phyloP scores from a whole-genome alignment of 2,329 filamentous ascomycete species.

The Aspergillus japonicus region DNA sequence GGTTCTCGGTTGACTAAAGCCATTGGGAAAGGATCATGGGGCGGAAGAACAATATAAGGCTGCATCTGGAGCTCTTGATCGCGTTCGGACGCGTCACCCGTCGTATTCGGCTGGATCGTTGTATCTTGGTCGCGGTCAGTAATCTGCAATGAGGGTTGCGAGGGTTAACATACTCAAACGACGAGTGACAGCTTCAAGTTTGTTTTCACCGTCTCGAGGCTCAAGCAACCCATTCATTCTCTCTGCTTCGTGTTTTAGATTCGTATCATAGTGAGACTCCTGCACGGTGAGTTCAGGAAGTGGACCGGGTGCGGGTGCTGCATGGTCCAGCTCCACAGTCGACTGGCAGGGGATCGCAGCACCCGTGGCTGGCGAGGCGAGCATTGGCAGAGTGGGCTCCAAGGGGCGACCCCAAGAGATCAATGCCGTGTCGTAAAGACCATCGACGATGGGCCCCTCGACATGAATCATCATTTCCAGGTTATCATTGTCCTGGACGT shows the following conservation, averaged over 20 bases:
- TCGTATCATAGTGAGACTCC: conserved; percentile 63
- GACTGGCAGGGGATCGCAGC: conserved; percentile 25
- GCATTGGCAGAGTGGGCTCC: conserved; percentile 58
- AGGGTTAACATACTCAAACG: conserved; percentile 54
- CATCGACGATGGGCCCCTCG: conserved; percentile 74
- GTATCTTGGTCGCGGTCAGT: conserved; percentile 43
- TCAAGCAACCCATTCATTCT: conserved; percentile 61
- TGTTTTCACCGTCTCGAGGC: conserved; percentile 51
- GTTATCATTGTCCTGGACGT: conserved; percentile 74
- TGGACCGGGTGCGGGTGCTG: conserved; percentile 16
- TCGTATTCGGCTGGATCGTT: conserved; percentile 53
- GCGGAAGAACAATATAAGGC: conserved; percentile 60
- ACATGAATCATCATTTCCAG: conserved; percentile 77
- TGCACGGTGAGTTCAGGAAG: conserved; percentile 59
- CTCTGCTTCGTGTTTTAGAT: conserved; percentile 60
- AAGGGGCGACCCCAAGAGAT: conserved; percentile 68
- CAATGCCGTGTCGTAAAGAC: conserved; percentile 70
- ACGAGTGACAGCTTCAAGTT: conserved; percentile 59
- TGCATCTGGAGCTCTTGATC: conserved; percentile 59
- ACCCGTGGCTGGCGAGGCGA: conserved; percentile 50
- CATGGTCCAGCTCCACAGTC: conserved; percentile 6
- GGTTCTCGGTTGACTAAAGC: conserved; percentile 69
- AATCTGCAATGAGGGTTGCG: neutral
- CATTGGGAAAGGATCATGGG: conserved; percentile 63
- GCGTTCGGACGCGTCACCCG: conserved; percentile 55